These are phyloP conservation scores for Collybiopsis confluens DNA, from an alignment of 768 basidiomycete genomes.

Conservation along the genomic window DNA sequence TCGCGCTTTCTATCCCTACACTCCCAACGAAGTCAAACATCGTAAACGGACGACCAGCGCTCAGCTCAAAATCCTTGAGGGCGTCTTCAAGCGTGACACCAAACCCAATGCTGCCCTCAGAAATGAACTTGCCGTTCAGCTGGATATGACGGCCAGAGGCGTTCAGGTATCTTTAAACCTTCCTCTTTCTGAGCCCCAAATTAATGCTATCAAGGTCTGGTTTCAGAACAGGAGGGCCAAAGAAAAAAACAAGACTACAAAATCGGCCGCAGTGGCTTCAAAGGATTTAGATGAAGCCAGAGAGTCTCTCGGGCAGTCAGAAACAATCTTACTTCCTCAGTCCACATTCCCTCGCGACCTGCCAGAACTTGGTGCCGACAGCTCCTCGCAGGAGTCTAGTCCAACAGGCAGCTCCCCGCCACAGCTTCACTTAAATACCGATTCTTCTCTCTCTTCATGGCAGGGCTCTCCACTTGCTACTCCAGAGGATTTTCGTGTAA, in stretches of 20 bases:
- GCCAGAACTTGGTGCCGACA: slow-evolving; percentile 11
- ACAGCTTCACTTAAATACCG: slow-evolving; percentile 36
- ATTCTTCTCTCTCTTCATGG: slow-evolving; percentile 25
- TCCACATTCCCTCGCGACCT: slow-evolving; percentile 13
- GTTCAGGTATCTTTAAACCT: slow-evolving; percentile 68
- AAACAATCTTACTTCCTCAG: slow-evolving; percentile 7
- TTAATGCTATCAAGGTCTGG: slow-evolving; percentile 1
- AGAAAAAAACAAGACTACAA: slow-evolving; percentile 65
- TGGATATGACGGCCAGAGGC: slow-evolving; percentile 91
- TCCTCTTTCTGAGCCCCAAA: not conserved
- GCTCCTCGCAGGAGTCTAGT: slow-evolving; percentile 23
- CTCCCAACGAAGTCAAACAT: slow-evolving; percentile 92
- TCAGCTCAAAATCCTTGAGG: slow-evolving; percentile 88
- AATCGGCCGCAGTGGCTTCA: slow-evolving; percentile 17
- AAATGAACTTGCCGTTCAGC: slow-evolving; percentile 73
- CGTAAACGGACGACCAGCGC: slow-evolving; percentile 83
- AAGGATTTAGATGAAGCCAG: not conserved
- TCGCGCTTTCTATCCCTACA: slow-evolving; percentile 83
- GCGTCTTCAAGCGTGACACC: slow-evolving; percentile 80
- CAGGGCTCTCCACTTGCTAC: slow-evolving; percentile 29
- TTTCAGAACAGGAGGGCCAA: slow-evolving; percentile 63
- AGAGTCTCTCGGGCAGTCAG: not conserved
- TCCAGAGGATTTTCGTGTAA: slow-evolving; percentile 27
- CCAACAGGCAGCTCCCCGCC: slow-evolving; percentile 32
- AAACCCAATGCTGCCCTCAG: slow-evolving; percentile 85